Conservation (phyloP, 2,329 filamentous ascomycete species). For the Pseudogymnoascus sp. region DNA sequence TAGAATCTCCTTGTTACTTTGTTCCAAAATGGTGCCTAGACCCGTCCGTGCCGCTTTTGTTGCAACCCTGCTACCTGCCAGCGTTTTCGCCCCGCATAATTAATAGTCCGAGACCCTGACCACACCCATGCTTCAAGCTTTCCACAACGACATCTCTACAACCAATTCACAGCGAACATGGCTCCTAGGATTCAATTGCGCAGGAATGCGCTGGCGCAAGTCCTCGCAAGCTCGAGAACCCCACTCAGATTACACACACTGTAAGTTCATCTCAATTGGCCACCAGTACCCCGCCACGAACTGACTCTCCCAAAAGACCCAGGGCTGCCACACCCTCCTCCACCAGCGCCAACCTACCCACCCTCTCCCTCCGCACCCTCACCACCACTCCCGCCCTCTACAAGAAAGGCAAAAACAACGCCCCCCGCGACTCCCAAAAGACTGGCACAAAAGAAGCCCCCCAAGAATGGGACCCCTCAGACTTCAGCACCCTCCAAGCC, state of each 20-base stretch:
- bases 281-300: not conserved
- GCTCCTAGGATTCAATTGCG: not conserved
- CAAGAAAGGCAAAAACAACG: conserved; percentile 9
- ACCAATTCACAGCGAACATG: conserved; percentile 5
- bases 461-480: conserved; percentile 42
- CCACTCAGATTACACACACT: not conserved
- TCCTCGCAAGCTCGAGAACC: not conserved
- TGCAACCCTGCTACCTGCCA: too few relatives aligned
- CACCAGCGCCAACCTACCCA: not conserved
- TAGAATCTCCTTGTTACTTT: too few relatives aligned
- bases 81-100: not conserved
- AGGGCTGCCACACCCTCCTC: not conserved
- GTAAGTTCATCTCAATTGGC: not conserved
- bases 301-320: not conserved
- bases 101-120: not conserved
- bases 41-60: too few relatives aligned
- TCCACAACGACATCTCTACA: not conserved
- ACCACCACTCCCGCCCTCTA: not conserved
- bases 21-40: too few relatives aligned
- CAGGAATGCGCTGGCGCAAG: conserved; percentile 2
- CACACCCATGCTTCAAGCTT: not conserved
- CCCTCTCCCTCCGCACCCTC: not conserved
- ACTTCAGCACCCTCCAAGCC: conserved; percentile 50
- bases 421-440: conserved; percentile 8
- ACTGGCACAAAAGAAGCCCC: not conserved